Conservation (phyloP, 805 yeast species). For the Cephaloascus albidus region DNA sequence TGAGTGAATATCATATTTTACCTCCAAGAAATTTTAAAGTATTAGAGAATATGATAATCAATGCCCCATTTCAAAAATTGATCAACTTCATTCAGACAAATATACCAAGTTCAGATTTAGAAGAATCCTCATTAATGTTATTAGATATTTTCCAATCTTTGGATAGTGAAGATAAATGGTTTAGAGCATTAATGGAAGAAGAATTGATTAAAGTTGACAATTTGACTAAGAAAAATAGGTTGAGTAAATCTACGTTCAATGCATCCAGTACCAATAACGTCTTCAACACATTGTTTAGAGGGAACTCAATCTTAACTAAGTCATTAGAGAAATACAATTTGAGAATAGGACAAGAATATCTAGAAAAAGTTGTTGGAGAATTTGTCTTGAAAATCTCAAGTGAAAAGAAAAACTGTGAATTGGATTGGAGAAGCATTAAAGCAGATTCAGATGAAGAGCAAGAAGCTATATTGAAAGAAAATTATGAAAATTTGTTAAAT, state of each 20-base stretch:
- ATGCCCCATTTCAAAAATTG: conserved; percentile 44
- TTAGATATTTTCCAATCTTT: conserved; percentile 69
- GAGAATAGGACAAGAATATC: conserved; percentile 70
- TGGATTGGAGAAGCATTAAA: conserved; percentile 63
- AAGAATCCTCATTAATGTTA: conserved; percentile 46
- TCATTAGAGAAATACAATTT: conserved; percentile 70
- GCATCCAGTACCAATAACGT: conserved; percentile 26
- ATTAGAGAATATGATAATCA: conserved; percentile 51
- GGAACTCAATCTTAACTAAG: conserved; percentile 75
- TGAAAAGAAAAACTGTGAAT: conserved; percentile 56
- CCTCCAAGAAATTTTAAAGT: conserved; percentile 51
- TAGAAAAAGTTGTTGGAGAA: conserved; percentile 65
- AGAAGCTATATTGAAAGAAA: conserved; percentile 32
- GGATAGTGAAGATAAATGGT: conserved; percentile 64
- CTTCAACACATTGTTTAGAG: conserved; percentile 67
- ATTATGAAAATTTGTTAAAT: conserved; percentile 36
- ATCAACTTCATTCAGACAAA: conserved; percentile 34
- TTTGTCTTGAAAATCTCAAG: conserved; percentile 45
- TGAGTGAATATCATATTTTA: conserved; percentile 47
- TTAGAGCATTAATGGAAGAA: conserved; percentile 53
- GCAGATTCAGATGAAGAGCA: conserved; percentile 20
- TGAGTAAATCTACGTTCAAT: conserved; percentile 19
- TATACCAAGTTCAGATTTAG: conserved; percentile 34
- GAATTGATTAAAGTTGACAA: conserved; percentile 49
- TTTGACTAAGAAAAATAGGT: conserved; percentile 31